phyloP scores from a whole-genome alignment of 306 rosid genomes.

The Trifolium subterraneum region DNA sequence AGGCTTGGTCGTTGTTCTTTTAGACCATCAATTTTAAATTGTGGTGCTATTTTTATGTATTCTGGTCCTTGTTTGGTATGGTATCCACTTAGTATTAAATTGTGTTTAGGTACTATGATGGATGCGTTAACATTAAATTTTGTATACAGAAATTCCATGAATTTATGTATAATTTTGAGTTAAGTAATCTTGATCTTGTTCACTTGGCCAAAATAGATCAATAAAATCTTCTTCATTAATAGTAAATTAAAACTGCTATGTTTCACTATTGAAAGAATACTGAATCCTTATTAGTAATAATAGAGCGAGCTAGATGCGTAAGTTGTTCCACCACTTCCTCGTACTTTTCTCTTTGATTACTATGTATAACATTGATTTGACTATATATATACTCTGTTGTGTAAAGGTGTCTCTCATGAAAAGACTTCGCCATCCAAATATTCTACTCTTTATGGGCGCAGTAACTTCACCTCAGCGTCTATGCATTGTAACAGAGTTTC shows the following conservation, averaged over 20 bases:
- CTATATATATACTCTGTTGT: conserved; percentile 40
- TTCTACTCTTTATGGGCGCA: conserved; percentile 98
- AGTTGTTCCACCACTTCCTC: neutral
- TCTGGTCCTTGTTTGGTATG: no score
- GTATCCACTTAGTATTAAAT: no score
- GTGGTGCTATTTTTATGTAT: neutral
- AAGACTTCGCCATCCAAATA: conserved; percentile 96
- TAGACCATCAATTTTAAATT: neutral
- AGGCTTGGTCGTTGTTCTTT: no score
- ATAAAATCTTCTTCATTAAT: neutral
- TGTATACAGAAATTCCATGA: neutral
- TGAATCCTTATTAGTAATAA: neutral
- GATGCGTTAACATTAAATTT: neutral
- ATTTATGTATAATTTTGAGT: neutral
- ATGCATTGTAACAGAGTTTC: conserved; percentile 93
- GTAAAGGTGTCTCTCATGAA: conserved; percentile 90
- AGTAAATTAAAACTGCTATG: neutral
- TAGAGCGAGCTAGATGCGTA: neutral
- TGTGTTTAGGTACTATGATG: neutral
- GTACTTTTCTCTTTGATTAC: neutral
- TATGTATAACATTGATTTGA: conserved; percentile 38
- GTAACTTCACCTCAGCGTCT: conserved; percentile 92
- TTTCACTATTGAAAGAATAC: neutral
- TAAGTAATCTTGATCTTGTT: neutral
- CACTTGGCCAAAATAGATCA: neutral